Evolutionary conservation across 495 filamentous ascomycete genomes (phyloP).

Genomic region (Podospora comata): DNA sequence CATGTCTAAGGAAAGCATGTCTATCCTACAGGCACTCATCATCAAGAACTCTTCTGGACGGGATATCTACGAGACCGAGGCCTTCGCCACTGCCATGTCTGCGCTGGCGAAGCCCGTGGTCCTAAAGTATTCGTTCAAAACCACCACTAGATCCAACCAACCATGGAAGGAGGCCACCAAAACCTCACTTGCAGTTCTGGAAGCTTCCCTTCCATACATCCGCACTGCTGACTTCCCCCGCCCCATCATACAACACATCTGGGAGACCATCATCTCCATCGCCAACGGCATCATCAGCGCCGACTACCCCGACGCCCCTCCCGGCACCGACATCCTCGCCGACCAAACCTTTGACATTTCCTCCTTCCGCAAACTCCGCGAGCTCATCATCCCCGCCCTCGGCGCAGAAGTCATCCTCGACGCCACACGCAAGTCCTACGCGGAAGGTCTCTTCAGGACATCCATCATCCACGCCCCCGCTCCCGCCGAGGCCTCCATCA

Average conservation of each 20-base stretch:
- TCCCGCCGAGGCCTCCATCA: slow-evolving; percentile 58
- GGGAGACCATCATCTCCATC: slow-evolving; percentile 58
- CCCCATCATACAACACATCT: slow-evolving; percentile 49
- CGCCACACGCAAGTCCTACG: slow-evolving; percentile 64
- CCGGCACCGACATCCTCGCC: slow-evolving; percentile 43
- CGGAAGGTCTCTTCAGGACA: slow-evolving; percentile 71
- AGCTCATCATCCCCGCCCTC: slow-evolving; percentile 70
- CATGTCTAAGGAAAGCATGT: slow-evolving; percentile 74
- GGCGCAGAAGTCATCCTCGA: slow-evolving; percentile 64
- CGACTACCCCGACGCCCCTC: slow-evolving; percentile 44
- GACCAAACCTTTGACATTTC: slow-evolving; percentile 80
- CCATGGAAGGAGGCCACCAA: slow-evolving; percentile 80
- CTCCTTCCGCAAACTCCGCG: slow-evolving; percentile 63
- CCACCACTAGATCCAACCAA: slow-evolving; percentile 53
- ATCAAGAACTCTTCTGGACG: slow-evolving; percentile 57
- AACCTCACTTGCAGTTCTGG: slow-evolving; percentile 63
- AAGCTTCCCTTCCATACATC: slow-evolving; percentile 62
- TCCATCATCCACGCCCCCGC: slow-evolving; percentile 76
- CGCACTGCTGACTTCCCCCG: slow-evolving; percentile 51
- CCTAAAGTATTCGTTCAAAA: slow-evolving; percentile 69
- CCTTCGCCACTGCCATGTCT: slow-evolving; percentile 57
- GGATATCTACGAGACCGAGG: slow-evolving; percentile 63
- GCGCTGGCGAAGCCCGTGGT: slow-evolving; percentile 65
- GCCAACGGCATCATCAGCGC: slow-evolving; percentile 59
- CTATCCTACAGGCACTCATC: slow-evolving; percentile 62